Percentiles rank a stretch among this genome's conserved stretches.
phyloP scores from a whole-genome alignment of 306 rosid genomes.

The Sphenostylis stenocarpa region DNA sequence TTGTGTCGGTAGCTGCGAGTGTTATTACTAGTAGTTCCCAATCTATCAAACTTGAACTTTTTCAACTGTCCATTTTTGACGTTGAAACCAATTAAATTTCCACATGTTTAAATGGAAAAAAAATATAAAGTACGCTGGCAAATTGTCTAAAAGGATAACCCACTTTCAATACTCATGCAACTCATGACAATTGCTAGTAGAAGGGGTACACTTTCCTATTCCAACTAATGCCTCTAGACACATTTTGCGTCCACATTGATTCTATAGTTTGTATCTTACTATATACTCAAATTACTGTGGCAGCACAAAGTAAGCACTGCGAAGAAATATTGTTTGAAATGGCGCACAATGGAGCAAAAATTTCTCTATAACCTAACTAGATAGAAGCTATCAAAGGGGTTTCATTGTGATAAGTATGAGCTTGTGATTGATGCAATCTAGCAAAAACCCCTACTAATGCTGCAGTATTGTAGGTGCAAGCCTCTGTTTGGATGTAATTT shows the following conservation, averaged over 20 bases:
- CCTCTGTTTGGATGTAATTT: conserved; percentile 73
- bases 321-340: not conserved
- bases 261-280: not conserved
- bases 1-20: conserved; percentile 8
- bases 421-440: conserved; percentile 38
- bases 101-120: too few relatives aligned
- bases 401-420: not conserved
- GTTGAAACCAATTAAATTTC: not conserved
- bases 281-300: not conserved
- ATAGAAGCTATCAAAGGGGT: conserved; percentile 23
- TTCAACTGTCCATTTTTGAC: not conserved
- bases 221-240: not conserved
- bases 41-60: not conserved
- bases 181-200: not conserved
- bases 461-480: conserved; percentile 86
- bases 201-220: not conserved
- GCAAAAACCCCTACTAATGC: conserved; percentile 76
- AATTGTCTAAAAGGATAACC: not conserved
- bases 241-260: not conserved
- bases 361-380: not conserved
- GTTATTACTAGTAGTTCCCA: not conserved
- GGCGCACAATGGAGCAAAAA: not conserved
- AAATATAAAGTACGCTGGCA: not conserved
- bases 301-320: not conserved
- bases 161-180: not conserved